Conservation (phyloP, 768 basidiomycete genomes). For the Strobilomyces echinocephalus region DNA sequence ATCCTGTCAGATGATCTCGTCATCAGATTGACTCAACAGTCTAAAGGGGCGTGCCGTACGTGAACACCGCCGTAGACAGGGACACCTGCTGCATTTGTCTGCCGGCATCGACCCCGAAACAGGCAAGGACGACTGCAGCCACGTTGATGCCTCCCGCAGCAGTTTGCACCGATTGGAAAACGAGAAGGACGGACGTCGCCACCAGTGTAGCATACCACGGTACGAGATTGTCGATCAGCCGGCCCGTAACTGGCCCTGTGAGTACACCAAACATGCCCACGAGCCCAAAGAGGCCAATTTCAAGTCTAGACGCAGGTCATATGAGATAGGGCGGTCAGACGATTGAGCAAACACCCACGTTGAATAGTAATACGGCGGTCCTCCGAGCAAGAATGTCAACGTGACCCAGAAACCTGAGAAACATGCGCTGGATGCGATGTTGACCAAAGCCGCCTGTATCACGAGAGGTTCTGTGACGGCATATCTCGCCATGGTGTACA, state of each 20-base stretch:
- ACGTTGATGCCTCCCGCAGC: conserved; percentile 68
- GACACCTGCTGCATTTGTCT: conserved; percentile 74
- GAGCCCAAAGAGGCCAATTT: conserved; percentile 71
- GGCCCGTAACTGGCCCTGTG: conserved; percentile 65
- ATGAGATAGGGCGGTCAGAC: not conserved
- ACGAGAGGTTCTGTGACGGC: conserved; percentile 74
- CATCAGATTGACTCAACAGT: not conserved
- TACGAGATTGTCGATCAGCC: conserved; percentile 61
- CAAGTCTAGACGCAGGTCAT: conserved; percentile 30
- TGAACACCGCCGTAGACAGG: conserved; percentile 54
- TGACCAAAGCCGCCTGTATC: conserved; percentile 62
- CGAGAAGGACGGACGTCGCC: conserved; percentile 41
- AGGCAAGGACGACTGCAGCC: conserved; percentile 63
- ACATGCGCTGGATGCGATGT: conserved; percentile 55
- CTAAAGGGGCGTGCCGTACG: conserved; percentile 32
- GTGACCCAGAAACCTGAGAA: conserved; percentile 67
- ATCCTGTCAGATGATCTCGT: conserved; percentile 20
- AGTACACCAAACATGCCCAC: conserved; percentile 70
- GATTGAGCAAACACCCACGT: conserved; percentile 40
- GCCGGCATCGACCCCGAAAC: conserved; percentile 68
- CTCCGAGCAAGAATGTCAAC: conserved; percentile 76
- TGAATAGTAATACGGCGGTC: conserved; percentile 69
- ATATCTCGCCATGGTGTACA: conserved; percentile 75
- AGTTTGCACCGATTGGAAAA: conserved; percentile 60
- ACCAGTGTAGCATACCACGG: conserved; percentile 75